Evolutionary conservation across 2,329 filamentous ascomycete genomes (phyloP), one percentile per base, ranked within the genome.

Genomic region (Sporothrix variecibatus): DNA sequence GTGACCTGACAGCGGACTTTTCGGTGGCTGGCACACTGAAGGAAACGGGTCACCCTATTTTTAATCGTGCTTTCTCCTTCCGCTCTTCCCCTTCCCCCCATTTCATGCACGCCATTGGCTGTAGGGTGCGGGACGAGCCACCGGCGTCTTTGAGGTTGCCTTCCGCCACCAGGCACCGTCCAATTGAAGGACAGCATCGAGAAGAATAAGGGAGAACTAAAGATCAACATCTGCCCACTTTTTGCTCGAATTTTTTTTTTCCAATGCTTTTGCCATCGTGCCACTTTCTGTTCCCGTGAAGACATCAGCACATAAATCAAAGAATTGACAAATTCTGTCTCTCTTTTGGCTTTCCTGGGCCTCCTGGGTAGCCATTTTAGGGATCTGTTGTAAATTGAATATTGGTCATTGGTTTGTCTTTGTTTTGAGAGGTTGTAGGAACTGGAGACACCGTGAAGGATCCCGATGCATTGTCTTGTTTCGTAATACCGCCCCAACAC

Each of bases 1-100:
- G 38, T 72, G 70, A 72, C 70, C 70, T 72, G 70, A 72, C 40
- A 20, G 34, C 20, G 38, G 60, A 23, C n/a, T 15, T 43, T 2
- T 65, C 38, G 34, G 34, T 40, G 34, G 34, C 11, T 62, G n/a
- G 4, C 23, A n/a, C 6, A 15, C 46, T 51, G 23, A n/a, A 3
- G n/a, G n/a, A 8, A 4, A n/a, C n/a, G 8, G 26, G 15, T n/a
- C 58, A 38, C 58, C 7, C 17, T 31, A 38, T 34, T 34, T n/a
- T 12, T 2, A 43, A 3, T 40, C 34, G 26, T 23, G 23, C 11
- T 53, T 53, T 53, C 51, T 23, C 51, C 23, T 53, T 64, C 60
- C 60, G 31, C n/a, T 64, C 60, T 23, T 38, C 17, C 20, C 28
- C 28, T 23, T 64, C n/a, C 23, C 34, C 31, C 31, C 8, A 17